Evolutionary conservation across 2,329 filamentous ascomycete species (phyloP), one percentile per base, ranked within the genome.

Genomic region (Cryphonectria japonica): DNA sequence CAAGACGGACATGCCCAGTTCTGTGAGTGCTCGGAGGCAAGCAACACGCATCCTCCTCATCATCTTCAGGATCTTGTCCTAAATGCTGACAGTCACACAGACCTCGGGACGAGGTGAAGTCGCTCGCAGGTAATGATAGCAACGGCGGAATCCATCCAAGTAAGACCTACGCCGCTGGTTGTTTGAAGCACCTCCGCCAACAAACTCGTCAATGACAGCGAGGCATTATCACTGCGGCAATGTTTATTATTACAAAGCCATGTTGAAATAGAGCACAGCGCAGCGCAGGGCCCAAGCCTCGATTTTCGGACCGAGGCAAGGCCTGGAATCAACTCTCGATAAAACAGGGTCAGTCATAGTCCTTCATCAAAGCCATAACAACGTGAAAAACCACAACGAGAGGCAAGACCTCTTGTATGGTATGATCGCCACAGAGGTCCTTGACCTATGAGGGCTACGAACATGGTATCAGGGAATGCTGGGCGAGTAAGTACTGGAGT

Each of bases 21-120:
- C 37, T 66, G 39, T 29, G 59, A 62, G 61, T 69, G 1, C 57
- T 69, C 4, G 61, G 61, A 7, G 67, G 67, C 61, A 37, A 59
- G 50, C 52, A 34, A 66, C 67, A 2, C 37, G 26, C 19, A 69
- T 46, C 16, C 34, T 69, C 62, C 54, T 43, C 29, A 59, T 52
- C 14, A 22, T 13, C 2, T 69, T 64, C 1, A 41, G 67, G 8
- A 14, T 57, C 4, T 29, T 59, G 34, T 66, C 68, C 9, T 66
- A 13, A 39, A 39, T 3, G 37, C 37, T 39, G 39, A 50, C n/a
- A 50, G 4, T 43, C 37, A 32, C n/a, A 60, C 61, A 26, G 37
- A 26, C 26, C 26, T 26, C 26, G 26, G 26, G 26, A 22, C 2
- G 60, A 69, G 22, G 59, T 43, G 16, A 64, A 39, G 11, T 14